Evolutionary conservation across 179 eudicot genomes (phyloP), one percentile per base, ranked within the genome.

Genomic region (Heliamphora pulchella): DNA sequence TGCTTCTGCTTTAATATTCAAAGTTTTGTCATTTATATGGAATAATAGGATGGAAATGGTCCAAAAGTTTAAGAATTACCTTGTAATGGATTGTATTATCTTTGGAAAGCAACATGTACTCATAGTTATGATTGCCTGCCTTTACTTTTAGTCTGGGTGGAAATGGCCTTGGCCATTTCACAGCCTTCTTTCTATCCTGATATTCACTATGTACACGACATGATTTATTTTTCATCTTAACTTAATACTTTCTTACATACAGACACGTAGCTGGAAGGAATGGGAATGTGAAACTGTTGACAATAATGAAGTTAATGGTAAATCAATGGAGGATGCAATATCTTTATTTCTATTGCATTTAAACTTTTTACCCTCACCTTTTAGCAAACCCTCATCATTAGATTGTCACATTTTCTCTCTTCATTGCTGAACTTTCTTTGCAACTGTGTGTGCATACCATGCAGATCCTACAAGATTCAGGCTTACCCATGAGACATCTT

Each of bases 251-350:
- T 64, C 55, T 22, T 54, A 18, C 71, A 18, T 80, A 83, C 85
- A 96, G 99, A 96, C 91, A 79, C 94, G 98, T 47, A 82, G 88
- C 66, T 96, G 99, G 99, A 96, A 96, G 81, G 89, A 79, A 15
- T 96, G 99, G 99, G 99, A 96, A 76, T 73, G 10, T 57, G 89
- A 90, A 71, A 73, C 84, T 57, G 48, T 50, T 43, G 39, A 71
- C 6, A 61, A 71, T 8, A 61, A 75, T 75, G 90, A 83, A 43
- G 4, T 83, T 66, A 78, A 80, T 82, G 91, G 93, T 91, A 82
- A 41, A 48, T 46, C 41, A 22, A 15, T 11, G 7, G 15, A 46
- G n/a, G 3, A 74, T 18, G 9, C 17, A 4, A 55, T 44, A 51
- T 31, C 13, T 67, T 18, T 55, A 22, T 44, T 47, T 46, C 64